These are phyloP conservation scores for Coemansia sp. DNA, from an alignment of 192 early-diverging fungal species.

Conservation along the genomic window DNA sequence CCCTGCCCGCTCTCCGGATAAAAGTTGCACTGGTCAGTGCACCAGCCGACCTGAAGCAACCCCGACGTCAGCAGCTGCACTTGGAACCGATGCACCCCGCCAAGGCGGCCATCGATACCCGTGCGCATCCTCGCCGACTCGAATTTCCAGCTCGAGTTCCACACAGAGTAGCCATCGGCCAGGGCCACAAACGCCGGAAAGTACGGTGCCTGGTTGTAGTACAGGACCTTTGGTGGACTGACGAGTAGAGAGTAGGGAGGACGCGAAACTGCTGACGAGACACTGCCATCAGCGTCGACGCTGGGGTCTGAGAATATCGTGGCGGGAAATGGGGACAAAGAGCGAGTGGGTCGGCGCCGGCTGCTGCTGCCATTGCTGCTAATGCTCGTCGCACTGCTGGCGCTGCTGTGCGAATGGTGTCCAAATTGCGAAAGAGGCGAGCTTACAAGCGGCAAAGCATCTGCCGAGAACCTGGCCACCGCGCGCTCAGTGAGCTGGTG, in stretches of 20 bases:
- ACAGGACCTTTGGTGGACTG: conserved; percentile 1
- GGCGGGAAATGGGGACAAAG: conserved; percentile 27
- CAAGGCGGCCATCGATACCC: conserved; percentile 31
- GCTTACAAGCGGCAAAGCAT: conserved; percentile 3
- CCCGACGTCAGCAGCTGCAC: conserved; percentile 38
- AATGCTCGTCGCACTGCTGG: conserved; percentile 3
- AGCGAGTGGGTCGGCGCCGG: neutral
- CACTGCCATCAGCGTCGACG: neutral
- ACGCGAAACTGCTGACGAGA: conserved; percentile 8
- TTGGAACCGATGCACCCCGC: conserved; percentile 40
- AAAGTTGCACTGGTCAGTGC: conserved; percentile 38
- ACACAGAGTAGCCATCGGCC: conserved; percentile 36
- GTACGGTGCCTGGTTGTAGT: conserved; percentile 26
- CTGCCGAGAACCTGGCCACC: neutral
- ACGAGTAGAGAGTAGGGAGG: neutral
- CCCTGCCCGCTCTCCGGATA: conserved; percentile 48
- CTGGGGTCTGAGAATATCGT: conserved; percentile 11
- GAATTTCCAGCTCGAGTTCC: conserved; percentile 47
- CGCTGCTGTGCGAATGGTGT: conserved; percentile 1
- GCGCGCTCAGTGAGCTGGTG: neutral
- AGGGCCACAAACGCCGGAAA: conserved; percentile 28
- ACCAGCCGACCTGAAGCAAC: conserved; percentile 48
- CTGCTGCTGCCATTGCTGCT: neutral
- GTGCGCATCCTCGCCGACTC: conserved; percentile 35
- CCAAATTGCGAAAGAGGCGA: neutral